These are phyloP conservation scores for Xylogone sp. DNA, from an alignment of 2,329 filamentous ascomycete species.

Conservation along the genomic window DNA sequence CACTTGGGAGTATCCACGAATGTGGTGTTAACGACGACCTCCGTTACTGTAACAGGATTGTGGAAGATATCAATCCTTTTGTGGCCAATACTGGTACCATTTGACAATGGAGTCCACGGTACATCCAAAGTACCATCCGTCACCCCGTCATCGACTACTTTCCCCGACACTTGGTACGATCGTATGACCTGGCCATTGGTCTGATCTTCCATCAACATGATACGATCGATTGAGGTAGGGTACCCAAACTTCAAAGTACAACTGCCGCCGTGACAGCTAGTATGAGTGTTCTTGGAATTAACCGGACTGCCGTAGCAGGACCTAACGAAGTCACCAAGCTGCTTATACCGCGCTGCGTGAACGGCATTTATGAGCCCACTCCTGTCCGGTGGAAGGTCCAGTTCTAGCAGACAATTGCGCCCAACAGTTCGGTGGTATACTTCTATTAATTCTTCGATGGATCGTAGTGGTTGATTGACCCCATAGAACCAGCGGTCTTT, in stretches of 20 bases:
- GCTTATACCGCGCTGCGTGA: constrained; percentile 20
- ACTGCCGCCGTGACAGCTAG: not conserved
- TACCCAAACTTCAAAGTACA: constrained; percentile 10
- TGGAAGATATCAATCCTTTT: constrained; percentile 23
- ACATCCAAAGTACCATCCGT: constrained; percentile 5
- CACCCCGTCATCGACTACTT: constrained; percentile 8
- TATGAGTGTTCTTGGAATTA: constrained; percentile 2
- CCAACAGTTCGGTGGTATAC: constrained; percentile 23
- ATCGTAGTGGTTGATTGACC: constrained; percentile 15
- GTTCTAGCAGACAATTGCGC: constrained; percentile 21
- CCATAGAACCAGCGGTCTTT: constrained; percentile 23
- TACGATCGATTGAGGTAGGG: constrained; percentile 16
- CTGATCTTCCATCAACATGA: constrained; percentile 25
- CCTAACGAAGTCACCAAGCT: constrained; percentile 20
- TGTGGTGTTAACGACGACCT: constrained; percentile 19
- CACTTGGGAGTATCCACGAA: constrained; percentile 21
- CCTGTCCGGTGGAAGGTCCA: constrained; percentile 21
- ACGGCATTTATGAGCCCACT: constrained; percentile 19
- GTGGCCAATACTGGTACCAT: constrained; percentile 22
- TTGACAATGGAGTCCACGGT: constrained; percentile 17
- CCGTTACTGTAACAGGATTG: constrained; percentile 14
- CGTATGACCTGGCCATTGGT: constrained; percentile 21
- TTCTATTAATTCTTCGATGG: constrained; percentile 19
- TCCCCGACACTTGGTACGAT: constrained; percentile 19
- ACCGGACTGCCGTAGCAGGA: constrained; percentile 6